These are phyloP conservation scores for Heimioporus retisporus DNA, from an alignment of 1,284 basidiomycete genomes.

Conservation along the genomic window DNA sequence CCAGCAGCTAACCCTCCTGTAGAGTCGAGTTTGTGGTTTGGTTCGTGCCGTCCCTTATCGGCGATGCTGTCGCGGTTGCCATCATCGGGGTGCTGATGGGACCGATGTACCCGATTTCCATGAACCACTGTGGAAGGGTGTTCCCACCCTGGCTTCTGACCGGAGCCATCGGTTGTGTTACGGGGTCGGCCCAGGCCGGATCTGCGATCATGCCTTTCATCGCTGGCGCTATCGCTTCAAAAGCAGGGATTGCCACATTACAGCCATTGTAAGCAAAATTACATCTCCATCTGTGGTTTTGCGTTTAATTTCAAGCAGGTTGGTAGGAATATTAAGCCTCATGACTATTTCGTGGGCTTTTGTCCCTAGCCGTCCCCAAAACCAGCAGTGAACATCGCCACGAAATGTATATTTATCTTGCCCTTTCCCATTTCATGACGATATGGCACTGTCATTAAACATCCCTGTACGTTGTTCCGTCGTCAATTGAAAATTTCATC, in stretches of 20 bases:
- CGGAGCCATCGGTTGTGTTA: constrained; percentile 63
- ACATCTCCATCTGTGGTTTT: background rate
- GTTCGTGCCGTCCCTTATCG: constrained; percentile 65
- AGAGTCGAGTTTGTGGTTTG: constrained; percentile 69
- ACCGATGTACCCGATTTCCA: constrained; percentile 65
- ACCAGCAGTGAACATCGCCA: too few relatives aligned
- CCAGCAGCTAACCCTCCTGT: constrained; percentile 4
- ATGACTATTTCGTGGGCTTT: constrained; percentile 55
- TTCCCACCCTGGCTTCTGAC: constrained; percentile 63
- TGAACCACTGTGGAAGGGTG: constrained; percentile 58
- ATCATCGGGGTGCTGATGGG: constrained; percentile 66
- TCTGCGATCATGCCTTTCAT: constrained; percentile 67
- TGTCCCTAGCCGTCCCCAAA: constrained; percentile 38
- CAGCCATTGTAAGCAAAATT: constrained; percentile 61
- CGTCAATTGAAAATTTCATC: too few relatives aligned
- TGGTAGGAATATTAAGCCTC: constrained; percentile 54
- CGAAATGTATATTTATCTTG: too few relatives aligned
- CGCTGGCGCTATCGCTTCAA: constrained; percentile 62
- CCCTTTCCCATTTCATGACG: too few relatives aligned
- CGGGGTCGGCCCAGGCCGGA: constrained; percentile 62
- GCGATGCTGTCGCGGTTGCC: constrained; percentile 61
- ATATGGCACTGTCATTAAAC: too few relatives aligned
- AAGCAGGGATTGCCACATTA: constrained; percentile 58
- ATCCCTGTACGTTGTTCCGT: too few relatives aligned
- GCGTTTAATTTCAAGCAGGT: constrained; percentile 35